phyloP scores from a whole-genome alignment of 23 red algal genomes.

The Agarophyton chilense region DNA sequence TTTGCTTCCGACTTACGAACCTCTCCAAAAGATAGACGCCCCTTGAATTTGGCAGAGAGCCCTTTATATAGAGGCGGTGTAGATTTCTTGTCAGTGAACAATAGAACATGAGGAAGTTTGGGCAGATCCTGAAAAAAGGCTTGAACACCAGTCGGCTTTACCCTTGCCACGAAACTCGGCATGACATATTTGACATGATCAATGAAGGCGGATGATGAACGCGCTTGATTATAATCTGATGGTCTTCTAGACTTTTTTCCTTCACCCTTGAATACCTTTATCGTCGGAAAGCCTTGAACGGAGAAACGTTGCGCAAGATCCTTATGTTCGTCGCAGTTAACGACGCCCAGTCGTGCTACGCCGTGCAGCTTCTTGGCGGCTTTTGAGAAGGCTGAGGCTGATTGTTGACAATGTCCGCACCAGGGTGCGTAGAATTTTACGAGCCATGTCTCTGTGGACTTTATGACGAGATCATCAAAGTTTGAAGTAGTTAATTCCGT shows the following conservation, averaged over 20 bases:
- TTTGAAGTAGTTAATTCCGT: slow-evolving; percentile 69
- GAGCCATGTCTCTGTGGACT: slow-evolving; percentile 79
- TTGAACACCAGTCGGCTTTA: slow-evolving; percentile 73
- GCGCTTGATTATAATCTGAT: slow-evolving; percentile 82
- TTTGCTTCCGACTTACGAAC: slow-evolving; percentile 71
- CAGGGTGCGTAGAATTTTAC: slow-evolving; percentile 99
- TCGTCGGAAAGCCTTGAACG: slow-evolving; percentile 84
- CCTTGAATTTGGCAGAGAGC: slow-evolving; percentile 70
- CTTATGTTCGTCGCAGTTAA: slow-evolving; percentile 79
- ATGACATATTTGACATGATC: slow-evolving; percentile 72
- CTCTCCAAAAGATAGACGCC: slow-evolving; percentile 72
- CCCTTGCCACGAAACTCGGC: slow-evolving; percentile 70
- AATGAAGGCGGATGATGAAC: slow-evolving; percentile 70
- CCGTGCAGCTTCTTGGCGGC: slow-evolving; percentile 78
- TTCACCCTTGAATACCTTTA: slow-evolving; percentile 85
- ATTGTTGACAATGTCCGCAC: slow-evolving; percentile 93
- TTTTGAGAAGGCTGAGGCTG: slow-evolving; percentile 73
- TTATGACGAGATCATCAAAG: slow-evolving; percentile 69
- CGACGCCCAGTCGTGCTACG: slow-evolving; percentile 82
- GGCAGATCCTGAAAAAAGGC: slow-evolving; percentile 84
- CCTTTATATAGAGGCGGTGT: slow-evolving; percentile 80
- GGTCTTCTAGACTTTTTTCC: slow-evolving; percentile 41
- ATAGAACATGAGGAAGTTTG: slow-evolving; percentile 83
- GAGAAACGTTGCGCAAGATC: slow-evolving; percentile 74
- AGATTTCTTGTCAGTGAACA: slow-evolving; percentile 77